A percentile compares a stretch with the other conserved stretches of the same genome.
phyloP scores from a whole-genome alignment of 164 flowering plant genomes.

The Platanus orientalis region DNA sequence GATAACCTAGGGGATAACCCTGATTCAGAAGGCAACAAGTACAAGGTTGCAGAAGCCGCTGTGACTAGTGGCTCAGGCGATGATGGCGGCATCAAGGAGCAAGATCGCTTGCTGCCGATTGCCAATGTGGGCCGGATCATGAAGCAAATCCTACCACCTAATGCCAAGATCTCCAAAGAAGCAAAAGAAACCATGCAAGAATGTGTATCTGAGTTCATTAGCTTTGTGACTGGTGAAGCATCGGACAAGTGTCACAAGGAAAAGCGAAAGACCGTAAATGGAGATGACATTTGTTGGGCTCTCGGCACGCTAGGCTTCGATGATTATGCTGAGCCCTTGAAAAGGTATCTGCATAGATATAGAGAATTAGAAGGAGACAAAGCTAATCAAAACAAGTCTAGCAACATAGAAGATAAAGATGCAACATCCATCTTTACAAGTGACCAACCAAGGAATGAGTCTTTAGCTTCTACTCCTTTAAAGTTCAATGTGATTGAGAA shows the following conservation, averaged over 20 bases:
- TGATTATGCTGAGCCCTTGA: conserved; percentile 47
- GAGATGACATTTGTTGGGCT: conserved; percentile 87
- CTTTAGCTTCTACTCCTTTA: conserved; percentile 10
- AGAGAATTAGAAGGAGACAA: conserved; percentile 58
- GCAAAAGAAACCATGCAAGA: conserved; percentile 80
- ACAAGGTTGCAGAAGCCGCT: neutral
- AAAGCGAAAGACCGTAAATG: conserved; percentile 82
- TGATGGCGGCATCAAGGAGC: conserved; percentile 24
- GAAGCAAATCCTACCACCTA: conserved; percentile 59
- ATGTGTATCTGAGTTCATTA: conserved; percentile 75
- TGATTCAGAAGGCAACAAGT: neutral
- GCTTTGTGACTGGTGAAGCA: conserved; percentile 77
- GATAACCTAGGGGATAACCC: conserved; percentile 9
- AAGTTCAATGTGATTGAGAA: conserved; percentile 23
- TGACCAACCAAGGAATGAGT: conserved; percentile 4
- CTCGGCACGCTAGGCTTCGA: conserved; percentile 64
- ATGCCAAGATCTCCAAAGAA: conserved; percentile 72
- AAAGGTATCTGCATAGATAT: conserved; percentile 50
- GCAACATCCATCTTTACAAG: conserved; percentile 7
- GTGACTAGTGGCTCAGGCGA: neutral
- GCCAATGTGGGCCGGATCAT: conserved; percentile 66
- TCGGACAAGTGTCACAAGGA: conserved; percentile 77
- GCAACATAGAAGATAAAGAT: conserved; percentile 16
- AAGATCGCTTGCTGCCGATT: conserved; percentile 54
- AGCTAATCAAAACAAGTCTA: conserved; percentile 25